Conservation (phyloP, 495 filamentous ascomycete species). For the Tuber umbilicatum region DNA sequence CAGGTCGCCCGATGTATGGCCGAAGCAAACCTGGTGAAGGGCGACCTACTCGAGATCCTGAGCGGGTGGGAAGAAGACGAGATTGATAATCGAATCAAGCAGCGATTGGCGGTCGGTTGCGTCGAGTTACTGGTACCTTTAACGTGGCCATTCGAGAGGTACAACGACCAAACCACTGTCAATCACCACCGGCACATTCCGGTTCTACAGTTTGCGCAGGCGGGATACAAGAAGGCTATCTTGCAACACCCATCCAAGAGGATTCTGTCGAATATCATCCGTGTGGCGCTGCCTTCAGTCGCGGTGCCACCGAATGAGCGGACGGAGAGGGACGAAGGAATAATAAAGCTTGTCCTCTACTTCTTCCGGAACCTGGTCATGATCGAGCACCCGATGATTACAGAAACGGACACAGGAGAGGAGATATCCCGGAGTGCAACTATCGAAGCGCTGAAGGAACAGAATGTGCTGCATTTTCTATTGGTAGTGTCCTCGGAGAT, state of each 20-base stretch:
- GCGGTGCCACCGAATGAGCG: conserved; percentile 69
- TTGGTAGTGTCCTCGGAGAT: conserved; percentile 83
- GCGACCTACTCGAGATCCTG: conserved; percentile 85
- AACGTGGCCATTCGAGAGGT: conserved; percentile 87
- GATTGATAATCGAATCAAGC: conserved; percentile 61
- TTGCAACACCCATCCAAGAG: conserved; percentile 69
- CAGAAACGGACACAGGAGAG: conserved; percentile 49
- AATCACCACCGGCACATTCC: conserved; percentile 89
- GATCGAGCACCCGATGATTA: conserved; percentile 63
- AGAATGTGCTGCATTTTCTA: conserved; percentile 81
- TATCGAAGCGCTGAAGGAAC: conserved; percentile 78
- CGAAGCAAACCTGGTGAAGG: conserved; percentile 84
- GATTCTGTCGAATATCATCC: conserved; percentile 69
- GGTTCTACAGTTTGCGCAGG: conserved; percentile 77
- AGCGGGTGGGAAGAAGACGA: conserved; percentile 64
- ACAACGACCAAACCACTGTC: conserved; percentile 70
- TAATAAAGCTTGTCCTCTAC: conserved; percentile 85
- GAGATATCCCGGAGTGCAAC: conserved; percentile 82
- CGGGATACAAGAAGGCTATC: conserved; percentile 80
- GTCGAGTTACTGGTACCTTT: conserved; percentile 88
- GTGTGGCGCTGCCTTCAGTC: conserved; percentile 82
- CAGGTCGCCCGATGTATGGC: conserved; percentile 71
- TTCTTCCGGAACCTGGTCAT: conserved; percentile 80
- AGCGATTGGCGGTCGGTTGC: conserved; percentile 75
- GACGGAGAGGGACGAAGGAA: conserved; percentile 73